Evolutionary conservation across 768 basidiomycete genomes (phyloP), one percentile per base, ranked within the genome.

Genomic region (Strobilomyces confusus): DNA sequence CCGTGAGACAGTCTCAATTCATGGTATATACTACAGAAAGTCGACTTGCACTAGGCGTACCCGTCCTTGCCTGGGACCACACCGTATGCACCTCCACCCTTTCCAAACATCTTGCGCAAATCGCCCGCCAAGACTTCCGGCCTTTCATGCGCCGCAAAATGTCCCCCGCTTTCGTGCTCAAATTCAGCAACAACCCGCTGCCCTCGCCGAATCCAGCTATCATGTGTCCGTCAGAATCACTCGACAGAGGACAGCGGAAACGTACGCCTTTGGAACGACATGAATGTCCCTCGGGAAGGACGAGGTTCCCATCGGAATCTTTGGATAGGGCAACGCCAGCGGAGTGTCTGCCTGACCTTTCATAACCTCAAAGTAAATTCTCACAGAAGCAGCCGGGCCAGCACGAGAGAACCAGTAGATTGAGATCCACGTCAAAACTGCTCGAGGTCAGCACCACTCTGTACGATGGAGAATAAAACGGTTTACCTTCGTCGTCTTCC

Each of bases 381-480:
- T 72, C 15, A 77, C 29, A 0, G 82, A 77, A 0, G 82, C 80
- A 2, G 81, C 75, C 6, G 83, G 82, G 0, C 82, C 81, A 0
- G 77, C 73, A 12, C 77, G 75, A n/a, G 81, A 83, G 65, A 84
- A 82, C 71, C 74, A 80, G 60, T 78, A 81, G 20, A 81, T 72
- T 1, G 80, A 82, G 19, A 81, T 63, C 81, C 82, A 85, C 0
- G 78, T 80, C 26, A 84, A 57, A 1, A 83, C 82, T 82, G 49
- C 19, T 68, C 23, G 13, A 6, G n/a, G 17, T 57, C 4, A 46
- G 43, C 1, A 43, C 14, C 22, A 5, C 25, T 23, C 4, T 7
- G 37, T 17, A 12, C 12, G 19, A 26, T 15, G 6, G 14, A 9
- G 14, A 37, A 15, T 4, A 25, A n/a, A 22, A 2, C 17, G 25